Base-by-base conservation (phyloP, 345 rosid species). In the Syzygium jambos region DNA sequence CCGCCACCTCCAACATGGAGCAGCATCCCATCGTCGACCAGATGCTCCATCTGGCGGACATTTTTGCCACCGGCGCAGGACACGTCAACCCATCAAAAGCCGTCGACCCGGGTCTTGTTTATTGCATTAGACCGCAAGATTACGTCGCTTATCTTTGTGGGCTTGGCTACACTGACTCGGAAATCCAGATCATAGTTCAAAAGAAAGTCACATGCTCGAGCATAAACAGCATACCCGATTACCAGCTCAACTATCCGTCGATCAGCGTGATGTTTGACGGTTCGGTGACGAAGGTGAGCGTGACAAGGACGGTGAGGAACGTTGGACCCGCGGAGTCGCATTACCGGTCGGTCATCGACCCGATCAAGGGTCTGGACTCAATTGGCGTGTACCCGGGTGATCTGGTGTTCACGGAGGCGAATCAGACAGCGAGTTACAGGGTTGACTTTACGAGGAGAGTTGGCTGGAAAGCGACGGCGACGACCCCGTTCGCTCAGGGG, bases 11-110 rank as follows among this genome's bases (percentile, higher is more conserved):
- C 41, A 86, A 90, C 78, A 78, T 73, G 85, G 91, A 88, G 52
- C 92, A 92, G 17, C 41, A 87, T 56, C 91, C 49, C 54, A 90
- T 93, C 14, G n/a, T 87, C 41, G 97, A 95, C 85, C 93, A 94
- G 52, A 92, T 85, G 7, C 90, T 90, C 34, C 83, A 90, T 56
- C 93, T 89, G 25, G 93, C 96, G 11, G 92, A 93, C 86, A 52
- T 93, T 41, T 94, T 94, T n/a, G 93, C 93, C 56, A 90, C 77
- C 49, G 98, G 98, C 51, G 93, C 95, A 27, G 98, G 95, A 17
- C 93, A 94, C 27, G 94, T 94, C 27, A 92, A 94, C 87, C 93
- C 95, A 21, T 91, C 93, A 19, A 90, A 82, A 29, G 98, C 98
- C 38, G 88, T 89, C 51, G 89, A 92, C 43, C 95, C 95, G 2